Evolutionary conservation across 2,329 filamentous ascomycete genomes (phyloP).

Genomic region (Aspergillus melleus): DNA sequence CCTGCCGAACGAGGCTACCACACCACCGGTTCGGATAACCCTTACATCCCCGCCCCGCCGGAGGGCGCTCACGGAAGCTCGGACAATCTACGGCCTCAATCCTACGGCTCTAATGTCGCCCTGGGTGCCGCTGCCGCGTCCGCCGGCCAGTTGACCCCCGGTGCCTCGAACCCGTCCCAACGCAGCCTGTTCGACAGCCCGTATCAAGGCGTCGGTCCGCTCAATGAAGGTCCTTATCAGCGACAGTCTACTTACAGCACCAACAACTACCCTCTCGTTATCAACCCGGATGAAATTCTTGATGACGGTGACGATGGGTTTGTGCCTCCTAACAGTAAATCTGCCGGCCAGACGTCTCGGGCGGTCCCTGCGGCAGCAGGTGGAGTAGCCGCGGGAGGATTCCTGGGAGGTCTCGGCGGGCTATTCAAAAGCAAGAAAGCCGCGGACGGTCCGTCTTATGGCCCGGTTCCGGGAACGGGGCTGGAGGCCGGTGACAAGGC

Average conservation of each 20-base stretch:
- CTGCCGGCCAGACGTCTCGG: constrained; percentile 4
- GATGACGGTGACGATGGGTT: constrained; percentile 90
- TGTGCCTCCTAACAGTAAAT: constrained; percentile 43
- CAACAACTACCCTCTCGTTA: constrained; percentile 50
- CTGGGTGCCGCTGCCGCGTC: constrained; percentile 35
- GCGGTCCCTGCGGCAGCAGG: constrained; percentile 47
- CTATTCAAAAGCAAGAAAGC: constrained; percentile 44
- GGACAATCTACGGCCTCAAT: constrained; percentile 36
- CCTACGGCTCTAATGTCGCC: constrained; percentile 39
- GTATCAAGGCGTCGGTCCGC: constrained; percentile 35
- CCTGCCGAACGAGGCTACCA: constrained; percentile 38
- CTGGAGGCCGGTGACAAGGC: constrained; percentile 60
- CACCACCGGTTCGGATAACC: constrained; percentile 38
- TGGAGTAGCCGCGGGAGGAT: constrained; percentile 43
- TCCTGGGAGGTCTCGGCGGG: constrained; percentile 29
- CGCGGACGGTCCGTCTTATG: constrained; percentile 53
- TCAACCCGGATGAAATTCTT: constrained; percentile 77
- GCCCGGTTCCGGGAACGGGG: constrained; percentile 49
- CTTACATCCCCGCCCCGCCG: constrained; percentile 33
- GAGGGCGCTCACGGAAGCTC: constrained; percentile 17
- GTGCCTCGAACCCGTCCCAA: constrained; percentile 44
- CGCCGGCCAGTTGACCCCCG: constrained; percentile 36
- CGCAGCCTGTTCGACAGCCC: constrained; percentile 49
- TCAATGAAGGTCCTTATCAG: constrained; percentile 66
- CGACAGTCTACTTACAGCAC: constrained; percentile 57